Conservation (phyloP, 805 yeast genomes). For the Spencermartinsiella europaea region DNA sequence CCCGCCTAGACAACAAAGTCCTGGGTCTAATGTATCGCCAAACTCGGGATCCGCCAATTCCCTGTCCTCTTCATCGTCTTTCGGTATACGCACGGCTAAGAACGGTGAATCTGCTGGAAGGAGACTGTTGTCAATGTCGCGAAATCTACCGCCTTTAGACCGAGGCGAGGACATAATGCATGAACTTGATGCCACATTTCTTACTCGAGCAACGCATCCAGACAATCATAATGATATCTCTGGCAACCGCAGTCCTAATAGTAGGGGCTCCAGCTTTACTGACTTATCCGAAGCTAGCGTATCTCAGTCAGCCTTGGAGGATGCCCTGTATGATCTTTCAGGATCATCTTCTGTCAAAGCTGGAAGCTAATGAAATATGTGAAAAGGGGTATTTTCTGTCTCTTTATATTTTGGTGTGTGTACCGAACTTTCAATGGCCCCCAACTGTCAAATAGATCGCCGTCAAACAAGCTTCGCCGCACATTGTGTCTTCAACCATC, state of each 20-base stretch:
- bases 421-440: not conserved
- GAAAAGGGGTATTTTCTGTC: too few relatives aligned
- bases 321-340: constrained; percentile 27
- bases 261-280: not conserved
- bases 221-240: constrained; percentile 4
- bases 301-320: constrained; percentile 32
- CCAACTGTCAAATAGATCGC: not conserved
- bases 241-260: constrained; percentile 1
- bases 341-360: constrained; percentile 1
- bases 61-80: not conserved
- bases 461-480: not conserved
- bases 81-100: not conserved
- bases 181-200: not conserved
- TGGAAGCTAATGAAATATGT: not conserved
- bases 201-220: not conserved
- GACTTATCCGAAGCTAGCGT: constrained; percentile 23
- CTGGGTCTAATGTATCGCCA: not conserved
- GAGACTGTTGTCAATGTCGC: constrained; percentile 1
- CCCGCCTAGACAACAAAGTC: not conserved
- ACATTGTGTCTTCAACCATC: too few relatives aligned
- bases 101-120: not conserved
- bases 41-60: not conserved
- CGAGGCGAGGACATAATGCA: not conserved
- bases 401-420: not conserved
- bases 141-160: not conserved